Conservation (phyloP, 805 yeast genomes). For the Pichia occidentalis region DNA sequence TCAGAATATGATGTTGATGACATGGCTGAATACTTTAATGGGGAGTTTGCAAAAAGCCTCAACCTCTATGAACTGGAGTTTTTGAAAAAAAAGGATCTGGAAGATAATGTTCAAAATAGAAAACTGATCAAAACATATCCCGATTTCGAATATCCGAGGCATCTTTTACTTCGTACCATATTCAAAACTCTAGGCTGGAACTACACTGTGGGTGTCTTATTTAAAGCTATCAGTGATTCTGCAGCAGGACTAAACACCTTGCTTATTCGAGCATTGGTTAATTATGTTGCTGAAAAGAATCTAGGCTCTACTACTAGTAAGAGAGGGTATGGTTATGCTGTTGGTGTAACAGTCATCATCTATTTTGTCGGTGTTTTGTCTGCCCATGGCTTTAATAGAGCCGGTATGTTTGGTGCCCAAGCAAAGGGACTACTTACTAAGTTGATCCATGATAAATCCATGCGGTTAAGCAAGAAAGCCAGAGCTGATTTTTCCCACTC, state of each 20-base stretch:
- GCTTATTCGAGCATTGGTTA: constrained; percentile 50
- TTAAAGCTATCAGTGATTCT: constrained; percentile 37
- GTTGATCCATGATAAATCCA: constrained; percentile 56
- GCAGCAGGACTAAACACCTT: constrained; percentile 53
- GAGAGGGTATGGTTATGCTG: constrained; percentile 65
- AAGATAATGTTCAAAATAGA: no score
- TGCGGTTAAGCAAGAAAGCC: constrained; percentile 51
- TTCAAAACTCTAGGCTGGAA: no score
- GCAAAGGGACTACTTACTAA: constrained; percentile 59
- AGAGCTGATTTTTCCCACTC: constrained; percentile 58
- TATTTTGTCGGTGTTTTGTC: constrained; percentile 37
- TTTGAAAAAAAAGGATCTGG: no score
- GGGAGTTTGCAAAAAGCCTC: no score
- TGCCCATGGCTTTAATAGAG: constrained; percentile 50
- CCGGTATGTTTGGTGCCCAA: constrained; percentile 57
- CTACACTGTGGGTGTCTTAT: constrained; percentile 34
- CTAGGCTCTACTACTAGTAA: constrained; percentile 34
- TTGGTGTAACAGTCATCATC: constrained; percentile 55
- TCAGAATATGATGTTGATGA: no score
- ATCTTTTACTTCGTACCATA: no score
- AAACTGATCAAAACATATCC: no score
- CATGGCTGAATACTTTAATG: no score
- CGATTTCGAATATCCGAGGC: no score
- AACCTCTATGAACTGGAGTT: no score
- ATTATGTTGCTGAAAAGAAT: constrained; percentile 44